phyloP scores from a whole-genome alignment of 1,284 basidiomycete species.

The Sanghuangporus sanghuang region DNA sequence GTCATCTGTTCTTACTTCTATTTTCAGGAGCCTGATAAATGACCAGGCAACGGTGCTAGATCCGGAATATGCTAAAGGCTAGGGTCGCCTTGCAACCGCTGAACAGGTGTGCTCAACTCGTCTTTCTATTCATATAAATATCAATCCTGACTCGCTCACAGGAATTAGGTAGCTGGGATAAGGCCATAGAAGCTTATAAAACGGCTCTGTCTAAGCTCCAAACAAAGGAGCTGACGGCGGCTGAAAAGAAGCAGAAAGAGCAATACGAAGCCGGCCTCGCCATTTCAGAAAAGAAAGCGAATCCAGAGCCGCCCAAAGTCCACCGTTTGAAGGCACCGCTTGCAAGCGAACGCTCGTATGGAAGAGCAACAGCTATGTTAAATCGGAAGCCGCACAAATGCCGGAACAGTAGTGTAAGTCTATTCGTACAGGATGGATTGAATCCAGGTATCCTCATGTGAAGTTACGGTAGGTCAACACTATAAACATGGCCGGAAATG shows the following conservation, averaged over 20 bases:
- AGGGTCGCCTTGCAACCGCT: conserved; percentile 6
- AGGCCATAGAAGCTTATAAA: conserved; percentile 21
- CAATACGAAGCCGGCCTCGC: conserved; percentile 25
- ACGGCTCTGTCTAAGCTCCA: conserved; percentile 25
- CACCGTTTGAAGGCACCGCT: neutral
- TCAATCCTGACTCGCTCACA: neutral
- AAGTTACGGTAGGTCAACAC: neutral
- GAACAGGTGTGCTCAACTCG: neutral
- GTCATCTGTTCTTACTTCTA: neutral
- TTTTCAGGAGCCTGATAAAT: neutral
- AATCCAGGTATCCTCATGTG: neutral
- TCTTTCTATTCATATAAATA: neutral
- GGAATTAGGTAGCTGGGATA: conserved; percentile 4
- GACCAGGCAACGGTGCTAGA: conserved; percentile 7
- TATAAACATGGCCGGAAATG: neutral
- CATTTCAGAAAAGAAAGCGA: conserved; percentile 10
- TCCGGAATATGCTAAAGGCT: conserved; percentile 1
- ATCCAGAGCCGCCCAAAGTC: neutral
- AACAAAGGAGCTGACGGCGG: conserved; percentile 18
- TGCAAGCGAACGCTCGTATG: neutral
- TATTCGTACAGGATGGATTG: neutral
- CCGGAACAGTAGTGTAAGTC: neutral
- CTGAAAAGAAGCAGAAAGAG: conserved; percentile 25
- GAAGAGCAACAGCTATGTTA: neutral
- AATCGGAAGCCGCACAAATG: neutral